A percentile compares a stretch with the other conserved stretches of the same genome.
These are phyloP conservation scores for Carex kokanica DNA, from an alignment of 176 grass and related monocot genomes.

Conservation along the genomic window DNA sequence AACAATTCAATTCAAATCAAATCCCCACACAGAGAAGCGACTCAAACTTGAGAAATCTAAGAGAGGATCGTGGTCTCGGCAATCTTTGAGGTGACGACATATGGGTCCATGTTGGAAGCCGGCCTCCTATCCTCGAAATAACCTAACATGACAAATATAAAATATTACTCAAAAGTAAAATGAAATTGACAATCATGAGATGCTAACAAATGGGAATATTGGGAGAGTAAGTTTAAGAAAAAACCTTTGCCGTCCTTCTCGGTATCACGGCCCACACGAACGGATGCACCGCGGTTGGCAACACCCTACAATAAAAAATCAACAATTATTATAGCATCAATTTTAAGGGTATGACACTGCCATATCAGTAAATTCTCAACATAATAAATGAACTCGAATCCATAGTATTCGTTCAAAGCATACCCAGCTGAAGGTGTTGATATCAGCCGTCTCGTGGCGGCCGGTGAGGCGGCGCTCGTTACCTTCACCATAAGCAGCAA, in stretches of 20 bases:
- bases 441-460: conserved; percentile 89
- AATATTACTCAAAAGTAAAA: neutral
- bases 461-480: conserved; percentile 96
- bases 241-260: conserved; percentile 91
- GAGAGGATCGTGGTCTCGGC: conserved; percentile 84
- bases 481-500: conserved; percentile 86
- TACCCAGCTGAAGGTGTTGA: conserved; percentile 97
- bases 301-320: conserved; percentile 51
- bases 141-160: conserved; percentile 26
- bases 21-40: neutral
- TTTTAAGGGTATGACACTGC: neutral
- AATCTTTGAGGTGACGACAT: conserved; percentile 86
- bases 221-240: neutral
- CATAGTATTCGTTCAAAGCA: neutral
- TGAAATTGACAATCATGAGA: neutral
- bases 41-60: conserved; percentile 32
- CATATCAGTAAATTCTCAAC: neutral
- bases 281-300: conserved; percentile 84
- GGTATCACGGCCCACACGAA: conserved; percentile 87
- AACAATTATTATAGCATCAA: neutral
- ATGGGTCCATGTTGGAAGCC: conserved; percentile 99
- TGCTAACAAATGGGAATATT: neutral
- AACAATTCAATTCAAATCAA: neutral
- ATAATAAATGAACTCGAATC: neutral
- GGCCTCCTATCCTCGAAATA: conserved; percentile 99